Conservation (phyloP, 1,139 yeast species). For the Blastobotrys malaysiensis region DNA sequence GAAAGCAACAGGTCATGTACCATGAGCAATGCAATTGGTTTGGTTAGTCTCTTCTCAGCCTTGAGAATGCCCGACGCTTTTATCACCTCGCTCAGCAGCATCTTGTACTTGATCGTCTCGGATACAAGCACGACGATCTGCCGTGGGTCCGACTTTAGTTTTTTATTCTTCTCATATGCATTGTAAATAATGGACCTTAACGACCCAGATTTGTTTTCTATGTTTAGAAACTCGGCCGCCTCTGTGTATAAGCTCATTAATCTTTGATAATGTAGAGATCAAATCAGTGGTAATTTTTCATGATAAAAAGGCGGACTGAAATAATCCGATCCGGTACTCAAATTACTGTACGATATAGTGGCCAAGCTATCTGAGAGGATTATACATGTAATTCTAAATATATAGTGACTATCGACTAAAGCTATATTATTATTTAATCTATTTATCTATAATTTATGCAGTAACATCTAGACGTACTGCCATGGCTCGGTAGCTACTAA, state of each 20-base stretch:
- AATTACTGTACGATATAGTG: too few relatives aligned
- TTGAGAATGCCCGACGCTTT: slow-evolving; percentile 56
- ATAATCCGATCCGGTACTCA: background rate
- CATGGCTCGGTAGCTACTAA: too few relatives aligned
- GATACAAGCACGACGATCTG: slow-evolving; percentile 80
- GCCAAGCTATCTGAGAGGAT: too few relatives aligned
- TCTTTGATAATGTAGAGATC: background rate
- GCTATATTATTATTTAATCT: too few relatives aligned
- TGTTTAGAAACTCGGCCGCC: slow-evolving; percentile 36
- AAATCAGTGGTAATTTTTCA: background rate
- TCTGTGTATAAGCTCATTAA: slow-evolving; percentile 29
- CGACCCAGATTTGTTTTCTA: slow-evolving; percentile 47
- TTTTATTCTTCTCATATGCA: slow-evolving; percentile 40
- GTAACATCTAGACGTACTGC: too few relatives aligned
- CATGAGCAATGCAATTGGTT: slow-evolving; percentile 53
- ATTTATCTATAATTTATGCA: too few relatives aligned
- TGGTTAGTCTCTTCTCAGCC: slow-evolving; percentile 39
- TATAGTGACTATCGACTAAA: background rate
- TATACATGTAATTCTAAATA: background rate
- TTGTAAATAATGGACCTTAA: slow-evolving; percentile 65
- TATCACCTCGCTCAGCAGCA: slow-evolving; percentile 55
- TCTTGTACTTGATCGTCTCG: slow-evolving; percentile 67
- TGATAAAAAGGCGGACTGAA: background rate
- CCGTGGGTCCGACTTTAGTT: slow-evolving; percentile 59
- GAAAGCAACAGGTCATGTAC: slow-evolving; percentile 79